Base-by-base conservation (phyloP, 192 early-diverging fungal genomes). In the Kappamyces sp. region DNA sequence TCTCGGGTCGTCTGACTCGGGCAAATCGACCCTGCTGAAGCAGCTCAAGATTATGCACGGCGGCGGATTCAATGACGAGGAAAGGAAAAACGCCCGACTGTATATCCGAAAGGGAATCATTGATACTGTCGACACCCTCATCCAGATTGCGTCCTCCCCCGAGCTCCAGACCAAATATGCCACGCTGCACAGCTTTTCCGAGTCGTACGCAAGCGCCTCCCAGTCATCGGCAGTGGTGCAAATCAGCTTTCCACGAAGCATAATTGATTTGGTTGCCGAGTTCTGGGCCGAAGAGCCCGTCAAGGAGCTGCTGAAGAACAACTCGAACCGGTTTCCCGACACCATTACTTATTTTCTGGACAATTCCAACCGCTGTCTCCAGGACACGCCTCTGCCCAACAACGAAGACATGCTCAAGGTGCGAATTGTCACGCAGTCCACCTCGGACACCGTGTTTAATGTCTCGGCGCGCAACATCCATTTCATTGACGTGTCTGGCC, bases 401-500 rank as follows among this genome's bases (percentile, higher is more conserved):
- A 38, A 33, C 31, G 32, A 50, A 66, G 74, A 76, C 60, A 74
- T 77, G 36, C 38, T 78, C 9, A 47, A 59, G 38, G 45, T 61
- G 7, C 48, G 76, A 12, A 59, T 39, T 29, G 53, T 62, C 12
- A 77, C 76, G 14, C 50, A 62, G 2, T 59, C 48, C 42, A 63
- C 76, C 9, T 59, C 59, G 3, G 70, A 78, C 60, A 76, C 66
- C 11, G 32, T 45, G 4, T 72, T 78, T 47, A 53, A 36, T 8
- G 73, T 78, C 22, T 59, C 22, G 22, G 22, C 22, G 22, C 22
- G 22, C 22, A 51, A 54, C 4, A 62, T 73, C 59, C 71, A 77
- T 45, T 78, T 88, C 58, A 85, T 70, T 62, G 86, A 88, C 72
- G 86, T 88, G 0, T 84, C 84, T 34, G 86, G 86, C 5, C 86